These are phyloP conservation scores for Globisporangium canariense DNA, from an alignment of 352 stramenopile genomes.

Conservation along the genomic window DNA sequence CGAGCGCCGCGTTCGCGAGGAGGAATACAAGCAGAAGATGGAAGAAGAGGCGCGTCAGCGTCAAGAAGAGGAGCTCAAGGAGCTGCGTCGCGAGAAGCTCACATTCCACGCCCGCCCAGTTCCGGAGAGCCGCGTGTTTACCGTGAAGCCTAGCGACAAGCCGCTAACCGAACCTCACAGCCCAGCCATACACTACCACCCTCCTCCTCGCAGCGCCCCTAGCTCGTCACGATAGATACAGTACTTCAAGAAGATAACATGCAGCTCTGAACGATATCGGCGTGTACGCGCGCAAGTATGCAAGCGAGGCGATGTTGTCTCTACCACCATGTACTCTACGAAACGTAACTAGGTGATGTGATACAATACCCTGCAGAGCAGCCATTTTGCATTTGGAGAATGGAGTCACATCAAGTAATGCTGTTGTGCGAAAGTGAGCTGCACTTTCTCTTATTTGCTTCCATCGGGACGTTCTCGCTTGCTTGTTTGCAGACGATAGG, in stretches of 20 bases:
- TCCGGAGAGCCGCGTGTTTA: conserved; percentile 43
- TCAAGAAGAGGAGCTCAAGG: conserved; percentile 70
- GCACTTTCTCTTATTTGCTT: conserved; percentile 6
- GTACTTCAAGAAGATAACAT: not conserved
- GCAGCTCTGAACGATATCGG: too few species aligned
- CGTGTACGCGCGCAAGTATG: not conserved
- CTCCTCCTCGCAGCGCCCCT: not conserved
- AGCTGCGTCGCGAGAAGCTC: conserved; percentile 64
- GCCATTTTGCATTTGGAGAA: conserved; percentile 7
- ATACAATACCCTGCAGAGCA: not conserved
- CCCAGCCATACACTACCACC: conserved; percentile 33
- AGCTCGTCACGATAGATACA: conserved; percentile 3
- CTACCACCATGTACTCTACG: conserved; percentile 5
- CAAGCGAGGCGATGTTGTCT: not conserved
- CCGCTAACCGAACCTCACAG: conserved; percentile 60
- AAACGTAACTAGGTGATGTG: conserved; percentile 1
- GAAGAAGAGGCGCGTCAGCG: conserved; percentile 46
- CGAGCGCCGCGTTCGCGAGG: conserved; percentile 56
- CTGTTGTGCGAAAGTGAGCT: conserved; percentile 16
- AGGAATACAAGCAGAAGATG: conserved; percentile 51
- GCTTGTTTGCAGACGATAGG: conserved; percentile 21
- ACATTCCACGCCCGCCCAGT: conserved; percentile 69
- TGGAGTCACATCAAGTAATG: conserved; percentile 7
- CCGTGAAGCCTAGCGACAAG: conserved; percentile 40
- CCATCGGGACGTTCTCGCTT: conserved; percentile 19